Conservation (phyloP, 2,329 filamentous ascomycete species). For the Fusarium goolgardi region DNA sequence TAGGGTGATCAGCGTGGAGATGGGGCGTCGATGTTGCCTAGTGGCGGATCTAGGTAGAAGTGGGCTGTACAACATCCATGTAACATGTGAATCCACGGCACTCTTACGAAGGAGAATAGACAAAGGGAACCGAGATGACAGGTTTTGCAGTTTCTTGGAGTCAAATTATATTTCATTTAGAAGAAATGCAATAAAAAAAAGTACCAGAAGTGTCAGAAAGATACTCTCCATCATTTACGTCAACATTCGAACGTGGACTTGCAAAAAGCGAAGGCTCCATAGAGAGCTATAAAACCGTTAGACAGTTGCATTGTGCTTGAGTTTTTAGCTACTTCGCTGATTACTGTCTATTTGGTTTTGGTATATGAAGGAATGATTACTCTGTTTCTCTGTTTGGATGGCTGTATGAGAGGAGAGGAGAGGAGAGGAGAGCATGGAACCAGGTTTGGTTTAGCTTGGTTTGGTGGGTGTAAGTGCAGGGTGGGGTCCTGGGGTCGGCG, state of each 20-base stretch:
- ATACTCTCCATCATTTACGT: no score
- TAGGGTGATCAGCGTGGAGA: background rate
- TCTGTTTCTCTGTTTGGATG: background rate
- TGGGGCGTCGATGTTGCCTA: background rate
- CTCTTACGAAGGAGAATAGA: fast-evolving
- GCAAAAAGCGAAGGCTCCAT: slow-evolving; percentile 31
- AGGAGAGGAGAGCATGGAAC: background rate
- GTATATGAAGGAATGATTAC: background rate
- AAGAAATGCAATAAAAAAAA: background rate
- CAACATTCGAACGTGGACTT: background rate
- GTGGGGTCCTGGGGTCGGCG: slow-evolving; percentile 2
- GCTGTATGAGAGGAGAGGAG: background rate
- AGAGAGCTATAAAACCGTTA: background rate
- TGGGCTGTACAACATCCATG: background rate
- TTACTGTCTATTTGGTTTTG: background rate
- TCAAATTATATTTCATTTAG: background rate
- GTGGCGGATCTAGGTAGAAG: background rate
- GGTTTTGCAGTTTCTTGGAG: background rate
- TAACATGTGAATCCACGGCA: background rate
- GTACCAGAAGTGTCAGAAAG: fast-evolving
- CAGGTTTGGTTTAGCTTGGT: background rate
- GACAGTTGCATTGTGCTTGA: background rate
- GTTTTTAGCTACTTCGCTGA: slow-evolving; percentile 21
- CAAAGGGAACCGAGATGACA: no score
- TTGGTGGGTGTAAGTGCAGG: background rate